These are phyloP conservation scores for Arthrinium phaeospermum DNA, from an alignment of 2,329 filamentous ascomycete genomes.

Conservation along the genomic window DNA sequence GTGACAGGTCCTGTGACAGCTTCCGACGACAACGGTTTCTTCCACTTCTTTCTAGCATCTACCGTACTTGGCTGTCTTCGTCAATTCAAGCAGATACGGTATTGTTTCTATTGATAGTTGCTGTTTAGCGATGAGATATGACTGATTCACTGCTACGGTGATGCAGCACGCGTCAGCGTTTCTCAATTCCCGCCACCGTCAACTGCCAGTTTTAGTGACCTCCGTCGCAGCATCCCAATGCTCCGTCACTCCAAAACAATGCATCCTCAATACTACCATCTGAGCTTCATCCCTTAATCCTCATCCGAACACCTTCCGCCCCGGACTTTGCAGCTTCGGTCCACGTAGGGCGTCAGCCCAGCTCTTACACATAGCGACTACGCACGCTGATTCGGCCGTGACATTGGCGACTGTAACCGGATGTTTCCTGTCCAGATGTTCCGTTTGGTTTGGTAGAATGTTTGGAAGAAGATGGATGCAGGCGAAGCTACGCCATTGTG, in stretches of 20 bases:
- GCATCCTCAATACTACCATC: neutral
- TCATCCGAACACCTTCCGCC: constrained; percentile 5
- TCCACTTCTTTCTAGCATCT: neutral
- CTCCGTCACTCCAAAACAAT: neutral
- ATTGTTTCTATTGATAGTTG: neutral
- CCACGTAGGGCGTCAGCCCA: neutral
- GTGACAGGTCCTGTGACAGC: neutral
- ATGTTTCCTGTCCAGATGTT: constrained; percentile 6
- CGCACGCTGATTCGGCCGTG: neutral
- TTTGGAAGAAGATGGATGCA: neutral
- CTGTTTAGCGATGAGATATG: neutral
- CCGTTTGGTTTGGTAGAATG: constrained; percentile 5
- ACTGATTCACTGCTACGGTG: neutral
- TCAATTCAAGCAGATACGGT: neutral
- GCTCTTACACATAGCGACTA: neutral
- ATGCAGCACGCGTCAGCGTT: constrained; percentile 4
- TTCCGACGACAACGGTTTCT: constrained; percentile 6
- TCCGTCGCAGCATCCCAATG: neutral
- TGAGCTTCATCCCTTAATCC: neutral
- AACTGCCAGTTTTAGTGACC: no score
- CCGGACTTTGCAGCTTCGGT: neutral
- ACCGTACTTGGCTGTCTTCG: neutral
- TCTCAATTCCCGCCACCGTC: neutral
- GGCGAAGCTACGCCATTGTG: neutral
- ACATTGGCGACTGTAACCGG: constrained; percentile 1